These are phyloP conservation scores for Aureobasidium sp. DNA, from an alignment of 2,329 filamentous ascomycete genomes.

Conservation along the genomic window DNA sequence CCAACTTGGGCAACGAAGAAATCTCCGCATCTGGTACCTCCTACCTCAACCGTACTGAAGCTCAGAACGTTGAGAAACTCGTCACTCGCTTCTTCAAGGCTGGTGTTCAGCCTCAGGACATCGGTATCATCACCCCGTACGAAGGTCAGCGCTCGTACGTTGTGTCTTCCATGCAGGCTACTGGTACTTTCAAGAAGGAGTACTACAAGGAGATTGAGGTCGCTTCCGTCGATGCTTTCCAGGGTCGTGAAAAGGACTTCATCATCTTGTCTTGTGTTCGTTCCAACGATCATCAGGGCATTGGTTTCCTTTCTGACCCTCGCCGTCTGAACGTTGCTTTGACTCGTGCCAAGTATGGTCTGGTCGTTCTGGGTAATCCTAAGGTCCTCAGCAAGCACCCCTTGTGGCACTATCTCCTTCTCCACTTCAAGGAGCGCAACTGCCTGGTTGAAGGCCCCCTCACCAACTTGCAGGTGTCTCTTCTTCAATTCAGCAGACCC, in stretches of 20 bases:
- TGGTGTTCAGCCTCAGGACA: slow-evolving; percentile 84
- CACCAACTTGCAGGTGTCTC: slow-evolving; percentile 88
- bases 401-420: slow-evolving; percentile 87
- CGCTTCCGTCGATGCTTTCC: slow-evolving; percentile 95
- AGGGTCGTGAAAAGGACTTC: slow-evolving; percentile 97
- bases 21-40: slow-evolving; percentile 97
- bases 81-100: slow-evolving; percentile 98
- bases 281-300: slow-evolving; percentile 97
- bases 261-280: slow-evolving; percentile 96
- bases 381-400: slow-evolving; percentile 97
- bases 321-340: slow-evolving; percentile 94
- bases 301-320: slow-evolving; percentile 96
- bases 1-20: slow-evolving; percentile 92
- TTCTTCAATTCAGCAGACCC: slow-evolving; percentile 89
- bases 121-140: slow-evolving; percentile 97
- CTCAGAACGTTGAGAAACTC: slow-evolving; percentile 95
- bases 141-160: slow-evolving; percentile 98
- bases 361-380: slow-evolving; percentile 94
- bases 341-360: slow-evolving; percentile 90
- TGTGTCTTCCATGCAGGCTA: slow-evolving; percentile 98
- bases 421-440: slow-evolving; percentile 95
- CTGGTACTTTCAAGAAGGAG: slow-evolving; percentile 95
- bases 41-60: slow-evolving; percentile 95
- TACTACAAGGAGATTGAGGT: slow-evolving; percentile 98
- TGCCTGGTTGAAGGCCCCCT: slow-evolving; percentile 93